Conservation (phyloP, 2,329 filamentous ascomycete species). For the Dothiorella sarmentorum region DNA sequence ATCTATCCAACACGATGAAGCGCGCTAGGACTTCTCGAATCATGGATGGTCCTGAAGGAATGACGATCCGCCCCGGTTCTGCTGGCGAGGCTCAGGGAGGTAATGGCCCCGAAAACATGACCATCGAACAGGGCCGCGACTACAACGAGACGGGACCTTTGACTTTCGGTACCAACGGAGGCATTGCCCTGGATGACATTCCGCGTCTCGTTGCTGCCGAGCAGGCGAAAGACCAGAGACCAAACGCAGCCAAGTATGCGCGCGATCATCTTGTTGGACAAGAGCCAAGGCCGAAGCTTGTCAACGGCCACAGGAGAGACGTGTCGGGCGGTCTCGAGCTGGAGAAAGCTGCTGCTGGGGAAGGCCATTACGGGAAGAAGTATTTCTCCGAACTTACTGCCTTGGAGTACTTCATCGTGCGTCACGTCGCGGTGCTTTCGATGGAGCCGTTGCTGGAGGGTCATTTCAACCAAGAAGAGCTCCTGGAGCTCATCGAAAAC, state of each 20-base stretch:
- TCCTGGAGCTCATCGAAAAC: conserved; percentile 88
- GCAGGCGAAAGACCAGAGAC: conserved; percentile 85
- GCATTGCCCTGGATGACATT: conserved; percentile 92
- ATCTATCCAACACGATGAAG: conserved; percentile 87
- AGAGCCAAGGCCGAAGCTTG: conserved; percentile 65
- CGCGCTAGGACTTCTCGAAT: conserved; percentile 88
- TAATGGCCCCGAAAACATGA: conserved; percentile 44
- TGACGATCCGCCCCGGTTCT: conserved; percentile 63
- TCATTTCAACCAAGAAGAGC: conserved; percentile 89
- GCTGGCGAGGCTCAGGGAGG: conserved; percentile 50
- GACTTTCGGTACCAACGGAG: conserved; percentile 79
- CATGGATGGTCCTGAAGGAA: conserved; percentile 78
- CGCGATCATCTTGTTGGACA: conserved; percentile 65
- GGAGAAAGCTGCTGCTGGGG: conserved; percentile 49
- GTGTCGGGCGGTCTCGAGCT: conserved; percentile 55
- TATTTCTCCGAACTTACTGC: conserved; percentile 97
- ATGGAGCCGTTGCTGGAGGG: conserved; percentile 90
- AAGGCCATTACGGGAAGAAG: conserved; percentile 57
- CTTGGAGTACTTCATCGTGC: conserved; percentile 94
- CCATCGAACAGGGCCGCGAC: conserved; percentile 77
- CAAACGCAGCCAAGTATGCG: conserved; percentile 73
- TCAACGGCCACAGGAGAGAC: conserved; percentile 67
- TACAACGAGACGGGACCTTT: conserved; percentile 68
- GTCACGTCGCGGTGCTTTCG: conserved; percentile 88
- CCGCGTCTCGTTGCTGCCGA: conserved; percentile 93